Evolutionary conservation across 495 filamentous ascomycete genomes (phyloP).

Genomic region (Xylaria sp.): DNA sequence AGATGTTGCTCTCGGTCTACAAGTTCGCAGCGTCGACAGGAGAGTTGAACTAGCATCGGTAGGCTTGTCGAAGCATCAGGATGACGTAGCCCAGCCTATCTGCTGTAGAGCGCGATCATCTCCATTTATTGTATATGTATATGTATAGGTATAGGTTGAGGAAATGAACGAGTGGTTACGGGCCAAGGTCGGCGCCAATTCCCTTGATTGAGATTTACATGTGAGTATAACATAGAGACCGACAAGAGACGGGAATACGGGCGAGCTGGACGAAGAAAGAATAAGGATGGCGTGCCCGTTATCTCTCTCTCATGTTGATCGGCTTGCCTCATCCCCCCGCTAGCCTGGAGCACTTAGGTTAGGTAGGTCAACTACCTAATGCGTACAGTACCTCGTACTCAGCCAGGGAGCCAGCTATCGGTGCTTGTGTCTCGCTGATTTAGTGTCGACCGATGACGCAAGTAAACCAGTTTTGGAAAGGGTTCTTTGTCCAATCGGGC

Average conservation of each 20-base stretch:
- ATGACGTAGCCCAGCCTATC: slow-evolving; percentile 12
- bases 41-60: slow-evolving; percentile 11
- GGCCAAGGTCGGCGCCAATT: slow-evolving; percentile 9
- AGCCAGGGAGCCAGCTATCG: neutral
- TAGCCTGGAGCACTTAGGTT: neutral
- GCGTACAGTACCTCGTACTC: no score
- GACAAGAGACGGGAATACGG: neutral
- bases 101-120: neutral
- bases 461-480: slow-evolving; percentile 22
- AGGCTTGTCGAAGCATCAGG: neutral
- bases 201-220: neutral
- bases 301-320: slow-evolving; percentile 20
- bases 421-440: slow-evolving; percentile 2
- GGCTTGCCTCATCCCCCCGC: neutral
- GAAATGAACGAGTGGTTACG: neutral
- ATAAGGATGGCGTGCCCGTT: slow-evolving; percentile 14
- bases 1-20: neutral
- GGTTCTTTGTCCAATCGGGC: slow-evolving; percentile 16
- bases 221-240: neutral
- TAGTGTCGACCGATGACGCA: slow-evolving; percentile 24
- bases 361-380: no score
- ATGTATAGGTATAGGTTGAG: no score
- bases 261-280: slow-evolving; percentile 19
- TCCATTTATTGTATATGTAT: neutral
- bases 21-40: neutral